Percentiles rank a stretch among this genome's conserved stretches.
Evolutionary conservation across 371 early-diverging fungal species (phyloP).

Genomic region (Mucor plumbeus): DNA sequence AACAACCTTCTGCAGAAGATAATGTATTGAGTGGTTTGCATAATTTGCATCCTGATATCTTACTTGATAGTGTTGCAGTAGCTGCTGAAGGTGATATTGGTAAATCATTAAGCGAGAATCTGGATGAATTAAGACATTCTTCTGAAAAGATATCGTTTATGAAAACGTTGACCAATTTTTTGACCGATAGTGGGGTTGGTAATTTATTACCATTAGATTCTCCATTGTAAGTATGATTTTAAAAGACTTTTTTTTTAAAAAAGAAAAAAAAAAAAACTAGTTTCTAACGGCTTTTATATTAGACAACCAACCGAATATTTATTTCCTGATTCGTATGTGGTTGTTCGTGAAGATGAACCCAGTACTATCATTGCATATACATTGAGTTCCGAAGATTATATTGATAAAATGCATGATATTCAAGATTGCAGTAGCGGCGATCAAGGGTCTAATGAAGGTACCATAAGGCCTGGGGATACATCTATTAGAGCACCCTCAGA

Average conservation of each 20-base stretch:
- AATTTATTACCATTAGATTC: constrained; percentile 75
- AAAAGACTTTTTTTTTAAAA: neutral
- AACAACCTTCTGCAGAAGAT: constrained; percentile 14
- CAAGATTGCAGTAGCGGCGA: constrained; percentile 33
- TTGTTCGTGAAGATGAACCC: constrained; percentile 93
- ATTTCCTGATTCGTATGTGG: constrained; percentile 83
- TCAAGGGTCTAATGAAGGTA: constrained; percentile 22
- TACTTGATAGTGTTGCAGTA: constrained; percentile 2
- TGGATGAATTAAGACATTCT: constrained; percentile 29
- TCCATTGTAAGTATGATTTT: constrained; percentile 62
- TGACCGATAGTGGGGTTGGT: constrained; percentile 67
- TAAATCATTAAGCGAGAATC: neutral
- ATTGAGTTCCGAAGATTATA: constrained; percentile 61
- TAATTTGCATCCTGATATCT: constrained; percentile 29
- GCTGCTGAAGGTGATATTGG: neutral
- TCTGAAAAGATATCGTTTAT: constrained; percentile 68
- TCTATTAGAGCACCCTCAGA: constrained; percentile 20
- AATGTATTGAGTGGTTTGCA: constrained; percentile 11
- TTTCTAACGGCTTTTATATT: neutral
- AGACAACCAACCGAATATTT: constrained; percentile 82
- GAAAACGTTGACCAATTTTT: constrained; percentile 79
- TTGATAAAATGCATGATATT: constrained; percentile 47
- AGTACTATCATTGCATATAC: constrained; percentile 94
- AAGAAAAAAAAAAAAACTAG: neutral
- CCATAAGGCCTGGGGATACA: constrained; percentile 4